Base-by-base conservation (phyloP, 208 protist genomes). In the Trypanosoma theileri region DNA sequence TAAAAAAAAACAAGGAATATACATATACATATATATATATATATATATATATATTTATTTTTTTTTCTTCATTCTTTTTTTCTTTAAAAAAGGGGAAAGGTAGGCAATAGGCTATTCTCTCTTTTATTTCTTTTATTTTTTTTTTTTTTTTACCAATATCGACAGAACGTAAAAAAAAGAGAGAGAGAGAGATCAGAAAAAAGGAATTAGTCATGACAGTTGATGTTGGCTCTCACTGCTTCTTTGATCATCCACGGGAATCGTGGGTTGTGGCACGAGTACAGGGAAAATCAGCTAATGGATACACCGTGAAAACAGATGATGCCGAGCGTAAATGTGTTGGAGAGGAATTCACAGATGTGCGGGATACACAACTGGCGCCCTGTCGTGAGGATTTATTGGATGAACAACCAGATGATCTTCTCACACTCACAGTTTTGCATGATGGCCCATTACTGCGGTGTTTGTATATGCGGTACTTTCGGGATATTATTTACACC, bases 401-500 rank as follows among this genome's bases (percentile, higher is more conserved):
- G 42, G 62, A 75, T 53, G 70, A 75, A 26, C 41, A 60, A 22
- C 61, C 61, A 17, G 53, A 84, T 60, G 80, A 85, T 56, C 55
- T 85, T 21, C 66, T 85, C 11, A n/a, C 64, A 19, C 50, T 85
- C 8, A 79, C 64, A 19, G 56, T 80, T 14, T 46, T 85, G n/a
- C 77, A 85, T 46, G 80, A 85, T 44, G 66, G 72, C 19, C 45
- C 77, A 11, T 35, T 85, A 16, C 55, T 85, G 19, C 61, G 61
- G 28, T 82, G 76, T 55, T 22, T 85, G 24, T 58, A 75, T 26
- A 40, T 77, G 17, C 65, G 80, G 2, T 82, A 82, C 55, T 79
- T 80, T 40, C 54, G 81, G n/a, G 73, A 85, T 51, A 48, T 77
- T 11, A 72, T 82, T 22, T 85, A 85, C 45, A 82, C 80, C 0